These are phyloP conservation scores for Rhynchosporium graminicola DNA, from an alignment of 2,329 filamentous ascomycete species.

Conservation along the genomic window DNA sequence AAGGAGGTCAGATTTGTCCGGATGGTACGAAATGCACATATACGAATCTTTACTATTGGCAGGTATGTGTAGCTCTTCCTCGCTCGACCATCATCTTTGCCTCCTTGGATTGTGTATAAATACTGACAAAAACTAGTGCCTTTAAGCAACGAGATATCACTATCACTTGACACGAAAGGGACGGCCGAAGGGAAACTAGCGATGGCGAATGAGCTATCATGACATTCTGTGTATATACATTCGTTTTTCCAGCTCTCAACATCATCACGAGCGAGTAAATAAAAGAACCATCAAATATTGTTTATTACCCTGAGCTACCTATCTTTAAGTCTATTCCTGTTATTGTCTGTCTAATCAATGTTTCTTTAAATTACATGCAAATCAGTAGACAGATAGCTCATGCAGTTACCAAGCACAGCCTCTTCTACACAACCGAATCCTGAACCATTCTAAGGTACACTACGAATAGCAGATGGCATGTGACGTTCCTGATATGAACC, in stretches of 20 bases:
- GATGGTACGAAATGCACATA: slow-evolving; percentile 21
- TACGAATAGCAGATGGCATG: background rate
- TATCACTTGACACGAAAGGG: background rate
- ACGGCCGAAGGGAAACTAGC: background rate
- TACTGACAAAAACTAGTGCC: slow-evolving; percentile 4
- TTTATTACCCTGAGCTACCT: background rate
- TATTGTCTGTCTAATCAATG: background rate
- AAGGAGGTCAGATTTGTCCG: slow-evolving; percentile 26
- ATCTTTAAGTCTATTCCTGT: background rate
- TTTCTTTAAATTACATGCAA: too few relatives aligned
- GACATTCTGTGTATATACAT: slow-evolving; percentile 13
- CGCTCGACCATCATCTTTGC: background rate
- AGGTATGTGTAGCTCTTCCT: slow-evolving; percentile 17
- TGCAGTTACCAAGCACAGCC: too few relatives aligned
- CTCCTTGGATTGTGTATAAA: background rate
- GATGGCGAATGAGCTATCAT: background rate
- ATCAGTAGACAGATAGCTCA: too few relatives aligned
- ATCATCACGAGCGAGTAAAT: background rate
- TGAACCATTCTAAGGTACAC: too few relatives aligned
- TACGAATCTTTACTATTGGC: slow-evolving; percentile 28
- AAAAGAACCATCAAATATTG: background rate
- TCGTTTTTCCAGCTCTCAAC: background rate
- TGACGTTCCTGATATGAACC: slow-evolving; percentile 1
- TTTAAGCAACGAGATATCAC: background rate
- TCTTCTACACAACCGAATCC: too few relatives aligned